A percentile compares a stretch with the other conserved stretches of the same genome.
These are phyloP conservation scores for Botrytis sinoallii DNA, from an alignment of 2,329 filamentous ascomycete genomes.

Conservation along the genomic window DNA sequence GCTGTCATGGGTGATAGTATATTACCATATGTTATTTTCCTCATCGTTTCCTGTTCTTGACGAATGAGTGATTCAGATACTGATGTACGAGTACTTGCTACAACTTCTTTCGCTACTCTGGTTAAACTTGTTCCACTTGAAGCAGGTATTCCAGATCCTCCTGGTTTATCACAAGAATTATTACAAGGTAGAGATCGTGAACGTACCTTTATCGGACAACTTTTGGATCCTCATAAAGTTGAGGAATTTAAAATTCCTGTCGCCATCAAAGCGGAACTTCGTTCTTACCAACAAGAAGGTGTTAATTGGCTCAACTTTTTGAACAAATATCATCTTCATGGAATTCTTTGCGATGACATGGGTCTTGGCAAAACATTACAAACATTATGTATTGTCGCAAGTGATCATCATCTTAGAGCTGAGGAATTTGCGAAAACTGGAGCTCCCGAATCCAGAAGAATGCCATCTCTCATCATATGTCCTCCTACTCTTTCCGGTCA, in stretches of 20 bases:
- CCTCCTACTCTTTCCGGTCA: conserved; percentile 95
- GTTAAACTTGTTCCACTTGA: conserved; percentile 97
- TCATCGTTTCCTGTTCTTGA: conserved; percentile 94
- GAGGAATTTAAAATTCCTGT: conserved; percentile 92
- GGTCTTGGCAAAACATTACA: conserved; percentile 96
- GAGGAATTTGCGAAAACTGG: conserved; percentile 85
- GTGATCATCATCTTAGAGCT: conserved; percentile 89
- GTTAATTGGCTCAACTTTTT: conserved; percentile 99
- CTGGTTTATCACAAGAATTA: conserved; percentile 83
- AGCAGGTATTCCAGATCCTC: conserved; percentile 94
- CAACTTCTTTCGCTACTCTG: conserved; percentile 92
- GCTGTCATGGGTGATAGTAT: conserved; percentile 97
- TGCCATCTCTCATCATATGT: conserved; percentile 93
- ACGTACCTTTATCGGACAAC: conserved; percentile 92
- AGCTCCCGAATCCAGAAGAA: conserved; percentile 69
- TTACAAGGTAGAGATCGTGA: conserved; percentile 89
- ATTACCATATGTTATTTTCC: conserved; percentile 95
- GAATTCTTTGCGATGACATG: conserved; percentile 99
- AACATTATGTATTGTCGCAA: conserved; percentile 95
- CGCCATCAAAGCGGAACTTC: conserved; percentile 92
- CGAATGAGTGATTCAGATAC: conserved; percentile 99
- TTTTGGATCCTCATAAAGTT: conserved; percentile 95
- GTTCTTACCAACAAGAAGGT: conserved; percentile 96
- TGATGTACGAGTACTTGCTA: conserved; percentile 89
- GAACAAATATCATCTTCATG: conserved; percentile 96